Base-by-base conservation (phyloP, 176 grass and related monocot species). In the Rhynchospora tenuis region DNA sequence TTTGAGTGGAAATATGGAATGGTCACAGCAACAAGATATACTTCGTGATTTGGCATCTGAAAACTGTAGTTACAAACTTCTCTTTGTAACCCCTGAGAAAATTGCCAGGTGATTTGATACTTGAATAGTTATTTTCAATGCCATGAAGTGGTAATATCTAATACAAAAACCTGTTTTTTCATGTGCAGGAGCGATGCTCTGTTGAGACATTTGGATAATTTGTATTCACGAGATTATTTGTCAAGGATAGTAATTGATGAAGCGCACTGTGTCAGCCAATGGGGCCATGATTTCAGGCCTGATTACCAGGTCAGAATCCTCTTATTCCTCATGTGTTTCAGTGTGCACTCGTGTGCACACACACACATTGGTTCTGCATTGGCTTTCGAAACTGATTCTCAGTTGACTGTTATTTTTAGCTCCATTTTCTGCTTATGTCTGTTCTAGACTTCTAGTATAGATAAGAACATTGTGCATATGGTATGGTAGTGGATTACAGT, bases 31-130 rank as follows among this genome's bases (percentile, higher is more conserved):
- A 13, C 96, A 98, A 80, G 89, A 90, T 62, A 98, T 98, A 81
- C 79, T 98, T 83, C 87, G 91, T 70, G 93, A 89, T 38, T 52
- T 95, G 43, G 62, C 77, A 73, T 87, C 79, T 79, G 63, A 59
- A 75, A 46, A 44, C 73, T 98, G 96, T 63, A 84, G 63, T 83
- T 98, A 95, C 83, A 98, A 95, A 78, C 61, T 98, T 63, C 66
- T 98, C 50, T 98, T 94, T 83, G 96, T 98, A 52, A 98, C 96
- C 63, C 96, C 96, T 28, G 96, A 98, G 88, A 98, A 98, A 93
- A 87, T 98, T 91, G 96, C 96, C 0, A 98, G 87, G 96, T 98
- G 86, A 95, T 92, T 93, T 46, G 42, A 73, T 74, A 43, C 23
- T 28, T 24, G 16, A 59, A 71, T 59, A 23, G 29, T 50, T 46